phyloP scores from a whole-genome alignment of 2,329 filamentous ascomycete species.

The Xenoacremonium recifei region DNA sequence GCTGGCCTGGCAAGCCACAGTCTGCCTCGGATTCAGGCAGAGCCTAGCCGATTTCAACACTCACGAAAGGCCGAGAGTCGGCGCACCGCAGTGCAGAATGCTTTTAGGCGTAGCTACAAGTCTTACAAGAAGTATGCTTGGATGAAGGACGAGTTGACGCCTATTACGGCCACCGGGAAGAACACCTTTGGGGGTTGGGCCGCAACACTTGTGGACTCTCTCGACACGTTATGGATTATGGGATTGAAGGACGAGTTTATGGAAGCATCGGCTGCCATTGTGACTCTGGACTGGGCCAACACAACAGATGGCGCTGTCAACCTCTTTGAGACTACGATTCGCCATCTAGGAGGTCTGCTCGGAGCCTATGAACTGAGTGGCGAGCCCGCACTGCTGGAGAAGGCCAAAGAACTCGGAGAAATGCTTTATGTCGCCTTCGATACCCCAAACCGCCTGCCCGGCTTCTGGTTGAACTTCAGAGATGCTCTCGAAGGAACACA shows the following conservation, averaged over 20 bases:
- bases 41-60: conserved; percentile 17
- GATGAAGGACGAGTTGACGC: conserved; percentile 52
- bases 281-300: conserved; percentile 50
- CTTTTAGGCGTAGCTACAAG: conserved; percentile 45
- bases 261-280: conserved; percentile 49
- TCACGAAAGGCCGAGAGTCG: conserved; percentile 24
- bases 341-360: conserved; percentile 51
- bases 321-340: conserved; percentile 55
- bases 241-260: conserved; percentile 55
- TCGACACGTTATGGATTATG: conserved; percentile 66
- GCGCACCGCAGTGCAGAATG: conserved; percentile 37
- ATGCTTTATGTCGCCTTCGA: conserved; percentile 56
- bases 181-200: conserved; percentile 55
- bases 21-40: conserved; percentile 32
- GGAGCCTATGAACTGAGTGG: conserved; percentile 50
- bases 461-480: conserved; percentile 45
- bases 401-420: conserved; percentile 51
- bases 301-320: conserved; percentile 44
- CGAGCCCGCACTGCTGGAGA: conserved; percentile 44
- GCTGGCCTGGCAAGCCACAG: conserved; percentile 15
- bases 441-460: conserved; percentile 51
- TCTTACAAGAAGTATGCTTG: conserved; percentile 54
- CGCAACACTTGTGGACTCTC: conserved; percentile 58
- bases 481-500: conserved; percentile 43
- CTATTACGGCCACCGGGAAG: conserved; percentile 44